Evolutionary conservation across 1,284 basidiomycete species (phyloP).

Genomic region (Ganoderma multipileum): DNA sequence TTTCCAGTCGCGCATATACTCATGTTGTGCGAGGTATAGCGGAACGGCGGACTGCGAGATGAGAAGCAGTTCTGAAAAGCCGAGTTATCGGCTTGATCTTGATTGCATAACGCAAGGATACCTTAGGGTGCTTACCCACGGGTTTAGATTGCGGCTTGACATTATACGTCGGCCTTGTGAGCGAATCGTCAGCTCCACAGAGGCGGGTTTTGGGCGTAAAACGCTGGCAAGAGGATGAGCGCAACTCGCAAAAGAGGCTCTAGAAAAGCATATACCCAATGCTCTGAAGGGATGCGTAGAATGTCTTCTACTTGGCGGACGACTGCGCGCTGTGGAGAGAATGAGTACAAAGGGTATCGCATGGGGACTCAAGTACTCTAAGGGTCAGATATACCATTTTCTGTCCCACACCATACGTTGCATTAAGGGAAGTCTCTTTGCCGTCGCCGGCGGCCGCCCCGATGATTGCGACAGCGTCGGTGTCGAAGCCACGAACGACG

Average conservation of each 20-base stretch:
- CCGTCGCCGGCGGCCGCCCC: slow-evolving; percentile 1
- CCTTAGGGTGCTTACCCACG: background rate
- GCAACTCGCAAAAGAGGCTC: too few relatives aligned
- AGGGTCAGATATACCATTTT: background rate
- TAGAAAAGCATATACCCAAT: background rate
- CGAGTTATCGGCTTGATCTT: background rate
- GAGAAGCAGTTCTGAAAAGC: slow-evolving; percentile 6
- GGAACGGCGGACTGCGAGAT: background rate
- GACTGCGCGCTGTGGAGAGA: background rate
- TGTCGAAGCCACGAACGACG: slow-evolving; percentile 14
- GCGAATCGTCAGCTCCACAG: background rate
- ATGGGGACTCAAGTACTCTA: background rate
- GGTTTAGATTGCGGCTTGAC: background rate
- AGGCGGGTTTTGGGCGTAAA: background rate
- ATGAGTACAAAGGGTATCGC: background rate
- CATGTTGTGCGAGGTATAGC: slow-evolving; percentile 7
- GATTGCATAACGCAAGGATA: background rate
- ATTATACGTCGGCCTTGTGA: background rate
- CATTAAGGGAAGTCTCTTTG: background rate
- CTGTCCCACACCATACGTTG: background rate
- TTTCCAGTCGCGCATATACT: slow-evolving; percentile 15
- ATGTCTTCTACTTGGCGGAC: slow-evolving; percentile 2
- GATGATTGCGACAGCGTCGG: slow-evolving; percentile 11
- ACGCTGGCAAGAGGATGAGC: background rate
- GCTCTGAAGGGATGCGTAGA: background rate